Conservation (phyloP, 768 basidiomycete species). For the Podaxis sp. region DNA sequence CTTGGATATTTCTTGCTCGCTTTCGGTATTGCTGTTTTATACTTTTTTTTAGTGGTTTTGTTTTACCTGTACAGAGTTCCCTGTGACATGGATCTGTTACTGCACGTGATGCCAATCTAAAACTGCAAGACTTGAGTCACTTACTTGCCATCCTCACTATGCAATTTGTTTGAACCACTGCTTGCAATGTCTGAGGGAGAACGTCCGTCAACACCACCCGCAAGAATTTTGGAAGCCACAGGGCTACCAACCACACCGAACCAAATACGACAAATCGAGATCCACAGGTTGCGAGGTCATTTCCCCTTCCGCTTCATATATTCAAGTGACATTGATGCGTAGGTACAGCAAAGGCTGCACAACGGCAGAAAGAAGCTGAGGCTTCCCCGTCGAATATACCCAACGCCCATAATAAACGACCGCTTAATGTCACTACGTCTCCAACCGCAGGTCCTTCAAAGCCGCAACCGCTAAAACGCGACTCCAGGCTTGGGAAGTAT, state of each 20-base stretch:
- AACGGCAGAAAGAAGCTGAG: slow-evolving; percentile 60
- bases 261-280: slow-evolving; percentile 65
- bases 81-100: neutral
- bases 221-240: slow-evolving; percentile 16
- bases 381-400: slow-evolving; percentile 37
- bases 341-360: slow-evolving; percentile 64
- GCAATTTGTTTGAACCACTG: neutral
- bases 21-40: slow-evolving; percentile 6
- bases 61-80: neutral
- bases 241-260: slow-evolving; percentile 53
- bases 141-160: neutral
- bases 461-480: slow-evolving; percentile 56
- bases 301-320: neutral
- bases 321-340: neutral
- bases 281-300: slow-evolving; percentile 74
- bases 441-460: slow-evolving; percentile 51
- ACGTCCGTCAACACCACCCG: slow-evolving; percentile 39
- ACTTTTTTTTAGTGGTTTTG: neutral
- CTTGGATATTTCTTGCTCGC: neutral
- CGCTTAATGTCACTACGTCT: slow-evolving; percentile 57
- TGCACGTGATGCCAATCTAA: neutral
- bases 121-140: neutral
- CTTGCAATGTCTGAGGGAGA: slow-evolving; percentile 20
- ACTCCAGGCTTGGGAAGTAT: slow-evolving; percentile 82
- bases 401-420: slow-evolving; percentile 76